Conservation (phyloP, 1,284 basidiomycete species). For the Kwoniella shivajii region DNA sequence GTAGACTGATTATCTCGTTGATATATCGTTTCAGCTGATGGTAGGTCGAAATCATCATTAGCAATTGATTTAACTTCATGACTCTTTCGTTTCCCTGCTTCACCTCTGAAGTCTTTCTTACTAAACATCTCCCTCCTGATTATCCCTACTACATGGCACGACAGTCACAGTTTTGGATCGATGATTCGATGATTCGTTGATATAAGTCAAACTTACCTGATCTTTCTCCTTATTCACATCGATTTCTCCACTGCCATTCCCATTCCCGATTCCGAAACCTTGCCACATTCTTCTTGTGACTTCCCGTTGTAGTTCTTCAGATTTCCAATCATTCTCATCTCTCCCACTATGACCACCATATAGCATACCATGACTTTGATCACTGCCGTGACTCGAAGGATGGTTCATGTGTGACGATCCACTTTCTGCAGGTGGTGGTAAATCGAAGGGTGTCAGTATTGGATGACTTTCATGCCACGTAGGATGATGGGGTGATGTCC, state of each 20-base stretch:
- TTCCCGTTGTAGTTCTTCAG: constrained; percentile 5
- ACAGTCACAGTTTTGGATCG: too few relatives aligned
- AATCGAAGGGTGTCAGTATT: neutral
- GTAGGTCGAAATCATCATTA: neutral
- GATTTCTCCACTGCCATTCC: neutral
- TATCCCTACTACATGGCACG: too few relatives aligned
- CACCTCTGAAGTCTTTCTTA: neutral
- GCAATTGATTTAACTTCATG: neutral
- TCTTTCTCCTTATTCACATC: constrained; percentile 15
- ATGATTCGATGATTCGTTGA: too few relatives aligned
- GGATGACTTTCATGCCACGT: neutral
- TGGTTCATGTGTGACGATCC: neutral
- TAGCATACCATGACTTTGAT: too few relatives aligned
- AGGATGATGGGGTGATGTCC: neutral
- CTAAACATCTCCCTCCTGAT: too few relatives aligned
- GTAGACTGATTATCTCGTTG: constrained; percentile 30
- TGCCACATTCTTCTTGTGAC: constrained; percentile 1
- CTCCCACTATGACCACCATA: neutral
- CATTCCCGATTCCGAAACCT: neutral
- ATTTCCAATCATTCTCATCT: constrained; percentile 7
- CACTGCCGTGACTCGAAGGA: too few relatives aligned
- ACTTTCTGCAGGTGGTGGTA: constrained; percentile 2
- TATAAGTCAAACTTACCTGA: constrained; percentile 13
- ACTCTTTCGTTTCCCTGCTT: neutral
- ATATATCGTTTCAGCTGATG: constrained; percentile 38